Base-by-base conservation (phyloP, 1,139 yeast species). In the Saccharomyces hybrid region DNA sequence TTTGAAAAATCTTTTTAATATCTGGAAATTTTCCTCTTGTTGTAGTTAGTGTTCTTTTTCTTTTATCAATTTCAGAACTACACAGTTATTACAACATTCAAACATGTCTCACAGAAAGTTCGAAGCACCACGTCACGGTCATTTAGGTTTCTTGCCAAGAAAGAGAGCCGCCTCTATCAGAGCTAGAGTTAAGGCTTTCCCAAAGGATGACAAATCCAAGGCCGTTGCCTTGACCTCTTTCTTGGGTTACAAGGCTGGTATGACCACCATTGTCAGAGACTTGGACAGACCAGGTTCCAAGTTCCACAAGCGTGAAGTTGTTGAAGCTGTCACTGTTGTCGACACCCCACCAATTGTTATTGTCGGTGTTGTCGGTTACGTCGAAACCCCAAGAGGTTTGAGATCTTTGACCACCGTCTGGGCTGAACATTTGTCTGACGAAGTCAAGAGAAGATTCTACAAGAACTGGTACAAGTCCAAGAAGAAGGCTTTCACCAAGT, bases 41-140 rank as follows among this genome's bases (percentile, higher is more conserved):
- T 11, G 3, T 34, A 16, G 9, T 34, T 0, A 8, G 5, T 14
- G 1, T 13, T 16, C 3, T 8, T 7, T 7, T 11, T 6, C n/a
- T 38, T 29, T 9, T 49, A 16, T 26, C 25, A 9, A 13, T 8
- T 31, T 1, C n/a, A 32, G 44, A 38, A 38, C 6, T 1, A 38
- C 44, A 41, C 16, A 26, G 32, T 28, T 20, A 29, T 7, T 28
- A 28, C 41, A 31, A 42, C 52, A 50, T 57, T 58, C 54, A 56
- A 72, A 66, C 62, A 93, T 93, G 99, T 93, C 99, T 78, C 99
- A 93, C 93, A 88, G 99, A 87, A 93, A 93, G 85, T 93, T 76
- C 95, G 98, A 93, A 88, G 96, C 95, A 72, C 99, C 99, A 83
- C 90, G 99, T 84, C 98, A 93, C 90, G 99, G 99, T 80, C 93